phyloP scores from a whole-genome alignment of 2,329 filamentous ascomycete species.

The Mycosphaerelloides madeirae region DNA sequence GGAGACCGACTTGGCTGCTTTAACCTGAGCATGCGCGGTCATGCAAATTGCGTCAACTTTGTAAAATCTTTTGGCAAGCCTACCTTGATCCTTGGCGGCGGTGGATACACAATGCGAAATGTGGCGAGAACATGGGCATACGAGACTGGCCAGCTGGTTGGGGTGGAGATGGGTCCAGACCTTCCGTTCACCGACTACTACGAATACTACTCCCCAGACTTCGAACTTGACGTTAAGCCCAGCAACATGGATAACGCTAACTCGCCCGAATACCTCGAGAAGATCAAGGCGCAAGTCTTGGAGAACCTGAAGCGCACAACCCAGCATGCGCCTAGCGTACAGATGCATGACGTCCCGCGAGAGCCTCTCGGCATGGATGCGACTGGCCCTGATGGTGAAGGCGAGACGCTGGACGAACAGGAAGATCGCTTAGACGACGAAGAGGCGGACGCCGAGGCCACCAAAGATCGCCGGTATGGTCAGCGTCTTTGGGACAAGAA shows the following conservation, averaged over 20 bases:
- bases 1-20: conserved; percentile 65
- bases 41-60: conserved; percentile 65
- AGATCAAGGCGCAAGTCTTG: conserved; percentile 61
- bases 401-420: conserved; percentile 56
- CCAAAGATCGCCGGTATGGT: conserved; percentile 77
- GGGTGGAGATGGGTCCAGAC: conserved; percentile 72
- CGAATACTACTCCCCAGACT: conserved; percentile 67
- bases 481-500: conserved; percentile 78
- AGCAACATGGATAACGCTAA: conserved; percentile 72
- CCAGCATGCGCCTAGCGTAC: conserved; percentile 56
- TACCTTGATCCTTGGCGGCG: conserved; percentile 61
- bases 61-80: conserved; percentile 64
- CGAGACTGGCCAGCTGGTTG: conserved; percentile 75
- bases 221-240: conserved; percentile 63
- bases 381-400: conserved; percentile 20
- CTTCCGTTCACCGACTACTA: conserved; percentile 97
- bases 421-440: conserved; percentile 63
- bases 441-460: conserved; percentile 80
- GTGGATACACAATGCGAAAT: conserved; percentile 68
- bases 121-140: conserved; percentile 57
- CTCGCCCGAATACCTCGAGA: conserved; percentile 62
- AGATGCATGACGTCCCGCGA: conserved; percentile 60
- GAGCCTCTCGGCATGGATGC: conserved; percentile 49
- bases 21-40: conserved; percentile 65
- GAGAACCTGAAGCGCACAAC: conserved; percentile 64